phyloP scores from a whole-genome alignment of 352 stramenopile genomes.

The Phytophthora macrochlamydospora region DNA sequence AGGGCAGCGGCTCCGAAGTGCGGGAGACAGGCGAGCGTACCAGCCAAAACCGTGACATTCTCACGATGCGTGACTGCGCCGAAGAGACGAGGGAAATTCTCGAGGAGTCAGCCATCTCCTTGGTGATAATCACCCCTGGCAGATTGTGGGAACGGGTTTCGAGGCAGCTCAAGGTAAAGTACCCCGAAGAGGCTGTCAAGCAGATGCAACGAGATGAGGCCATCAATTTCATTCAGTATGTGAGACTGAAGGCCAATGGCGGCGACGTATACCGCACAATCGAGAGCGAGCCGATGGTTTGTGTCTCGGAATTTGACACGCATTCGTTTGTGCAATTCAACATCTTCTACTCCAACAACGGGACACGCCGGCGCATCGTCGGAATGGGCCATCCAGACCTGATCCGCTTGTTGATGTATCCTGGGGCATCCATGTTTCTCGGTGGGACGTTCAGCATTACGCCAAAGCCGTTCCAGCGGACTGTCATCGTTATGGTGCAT shows the following conservation, averaged over 20 bases:
- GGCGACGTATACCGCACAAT: conserved; percentile 1
- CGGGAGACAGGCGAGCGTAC: conserved; percentile 1
- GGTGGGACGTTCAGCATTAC: conserved; percentile 9
- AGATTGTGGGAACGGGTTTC: conserved; percentile 4
- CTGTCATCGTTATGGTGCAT: conserved; percentile 1
- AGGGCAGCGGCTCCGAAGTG: not conserved
- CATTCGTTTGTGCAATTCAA: not conserved
- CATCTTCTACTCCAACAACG: not conserved
- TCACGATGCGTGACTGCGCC: not conserved
- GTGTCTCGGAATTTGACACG: not conserved
- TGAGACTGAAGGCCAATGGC: not conserved
- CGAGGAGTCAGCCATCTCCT: not conserved
- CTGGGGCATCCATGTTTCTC: conserved; percentile 2
- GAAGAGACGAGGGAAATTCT: conserved; percentile 5
- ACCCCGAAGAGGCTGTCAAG: not conserved
- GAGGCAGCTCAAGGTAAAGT: not conserved
- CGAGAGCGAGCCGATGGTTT: conserved; percentile 1
- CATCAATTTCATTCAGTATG: conserved; percentile 10
- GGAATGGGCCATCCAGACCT: not conserved
- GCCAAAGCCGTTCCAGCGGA: not conserved
- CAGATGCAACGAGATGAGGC: not conserved
- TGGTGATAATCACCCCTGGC: not conserved
- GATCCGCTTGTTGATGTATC: not conserved
- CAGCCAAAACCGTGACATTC: not conserved
- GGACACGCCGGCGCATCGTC: not conserved